These are phyloP conservation scores for Trametes pubescens DNA, from an alignment of 1,284 basidiomycete genomes.

Conservation along the genomic window DNA sequence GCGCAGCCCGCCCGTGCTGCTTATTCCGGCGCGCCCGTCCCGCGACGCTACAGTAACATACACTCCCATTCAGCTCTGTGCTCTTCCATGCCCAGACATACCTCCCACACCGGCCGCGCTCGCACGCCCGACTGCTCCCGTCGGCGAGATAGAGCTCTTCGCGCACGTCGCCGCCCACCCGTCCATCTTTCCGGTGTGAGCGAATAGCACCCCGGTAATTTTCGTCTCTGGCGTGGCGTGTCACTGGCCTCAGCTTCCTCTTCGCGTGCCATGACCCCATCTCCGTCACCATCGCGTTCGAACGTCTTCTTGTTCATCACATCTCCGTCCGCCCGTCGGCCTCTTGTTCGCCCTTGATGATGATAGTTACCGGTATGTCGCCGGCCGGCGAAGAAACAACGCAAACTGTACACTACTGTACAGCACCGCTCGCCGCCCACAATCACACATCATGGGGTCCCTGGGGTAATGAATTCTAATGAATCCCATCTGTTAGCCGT, in stretches of 20 bases:
- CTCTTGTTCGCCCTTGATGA: neutral
- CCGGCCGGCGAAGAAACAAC: neutral
- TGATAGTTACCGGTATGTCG: slow-evolving; percentile 1
- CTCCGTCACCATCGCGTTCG: neutral
- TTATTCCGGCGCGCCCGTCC: neutral
- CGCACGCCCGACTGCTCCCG: slow-evolving; percentile 1
- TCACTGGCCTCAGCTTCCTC: neutral
- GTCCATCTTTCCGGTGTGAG: slow-evolving; percentile 5
- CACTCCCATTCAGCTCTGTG: neutral
- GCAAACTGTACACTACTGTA: neutral
- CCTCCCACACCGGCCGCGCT: neutral
- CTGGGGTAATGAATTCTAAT: neutral
- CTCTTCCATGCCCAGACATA: neutral
- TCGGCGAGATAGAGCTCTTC: slow-evolving; percentile 6
- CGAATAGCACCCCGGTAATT: neutral
- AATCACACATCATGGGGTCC: neutral
- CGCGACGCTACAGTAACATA: neutral
- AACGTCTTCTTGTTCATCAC: neutral
- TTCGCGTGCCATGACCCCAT: neutral
- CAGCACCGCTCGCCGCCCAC: neutral
- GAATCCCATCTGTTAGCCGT: neutral
- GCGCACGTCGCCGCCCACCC: neutral
- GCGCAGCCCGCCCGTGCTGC: neutral
- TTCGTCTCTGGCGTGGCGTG: neutral
- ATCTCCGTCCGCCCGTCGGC: neutral